phyloP scores from a whole-genome alignment of 1,284 basidiomycete genomes.

The Sporisorium scitamineum region DNA sequence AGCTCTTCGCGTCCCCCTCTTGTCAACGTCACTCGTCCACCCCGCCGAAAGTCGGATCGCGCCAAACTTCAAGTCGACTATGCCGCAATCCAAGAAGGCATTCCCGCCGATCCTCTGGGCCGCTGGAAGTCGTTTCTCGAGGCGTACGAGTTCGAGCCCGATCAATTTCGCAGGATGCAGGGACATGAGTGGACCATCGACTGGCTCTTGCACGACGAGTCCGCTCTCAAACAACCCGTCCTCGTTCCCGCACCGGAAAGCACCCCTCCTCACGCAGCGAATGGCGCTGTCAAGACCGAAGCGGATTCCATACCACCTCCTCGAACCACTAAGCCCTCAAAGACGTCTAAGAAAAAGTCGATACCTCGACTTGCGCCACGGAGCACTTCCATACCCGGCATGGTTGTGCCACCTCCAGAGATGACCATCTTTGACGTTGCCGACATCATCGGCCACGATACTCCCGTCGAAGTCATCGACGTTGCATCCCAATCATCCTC shows the following conservation, averaged over 20 bases:
- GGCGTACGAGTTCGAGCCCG: slow-evolving; percentile 37
- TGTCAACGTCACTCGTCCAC: slow-evolving; percentile 40
- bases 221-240: slow-evolving; percentile 44
- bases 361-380: slow-evolving; percentile 20
- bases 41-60: slow-evolving; percentile 44
- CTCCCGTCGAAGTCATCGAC: slow-evolving; percentile 66
- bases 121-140: slow-evolving; percentile 53
- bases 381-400: slow-evolving; percentile 67
- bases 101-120: slow-evolving; percentile 55
- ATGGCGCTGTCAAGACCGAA: slow-evolving; percentile 1
- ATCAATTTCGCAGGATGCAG: slow-evolving; percentile 43
- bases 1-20: slow-evolving; percentile 22
- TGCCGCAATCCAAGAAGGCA: slow-evolving; percentile 60
- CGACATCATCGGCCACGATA: slow-evolving; percentile 74
- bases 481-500: slow-evolving; percentile 69
- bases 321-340: neutral
- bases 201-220: slow-evolving; percentile 48
- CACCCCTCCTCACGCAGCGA: neutral
- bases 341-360: slow-evolving; percentile 10
- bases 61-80: slow-evolving; percentile 55
- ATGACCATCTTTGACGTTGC: slow-evolving; percentile 84
- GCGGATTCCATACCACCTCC: neutral
- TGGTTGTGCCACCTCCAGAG: slow-evolving; percentile 81
- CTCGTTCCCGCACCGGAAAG: slow-evolving; percentile 42
- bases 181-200: slow-evolving; percentile 55